Evolutionary conservation across 192 early-diverging fungal species (phyloP).

Genomic region (Chytriomyces hyalinus): DNA sequence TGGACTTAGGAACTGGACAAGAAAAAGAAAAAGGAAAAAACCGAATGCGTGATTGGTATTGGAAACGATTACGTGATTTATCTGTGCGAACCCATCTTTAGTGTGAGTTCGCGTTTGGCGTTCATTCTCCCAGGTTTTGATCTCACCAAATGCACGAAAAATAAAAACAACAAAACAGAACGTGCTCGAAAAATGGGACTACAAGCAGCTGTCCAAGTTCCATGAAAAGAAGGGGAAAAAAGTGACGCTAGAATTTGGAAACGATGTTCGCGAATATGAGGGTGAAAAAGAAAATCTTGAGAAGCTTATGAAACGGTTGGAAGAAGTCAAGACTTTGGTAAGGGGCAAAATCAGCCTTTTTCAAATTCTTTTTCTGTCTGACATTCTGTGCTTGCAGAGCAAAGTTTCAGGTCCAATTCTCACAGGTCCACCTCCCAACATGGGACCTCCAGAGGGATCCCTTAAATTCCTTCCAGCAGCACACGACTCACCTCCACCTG

Average conservation of each 20-base stretch:
- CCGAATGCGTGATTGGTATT: conserved; percentile 52
- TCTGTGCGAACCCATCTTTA: conserved; percentile 42
- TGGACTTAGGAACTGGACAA: conserved; percentile 53
- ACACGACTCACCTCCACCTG: conserved; percentile 4
- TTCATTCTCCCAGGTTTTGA: neutral
- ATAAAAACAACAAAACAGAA: conserved; percentile 20
- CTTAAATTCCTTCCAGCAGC: conserved; percentile 5
- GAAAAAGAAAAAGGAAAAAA: conserved; percentile 63
- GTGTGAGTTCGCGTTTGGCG: conserved; percentile 5
- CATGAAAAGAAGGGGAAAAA: conserved; percentile 60
- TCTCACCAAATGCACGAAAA: neutral
- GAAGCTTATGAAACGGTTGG: conserved; percentile 34
- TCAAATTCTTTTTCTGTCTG: conserved; percentile 1
- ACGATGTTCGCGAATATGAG: conserved; percentile 54
- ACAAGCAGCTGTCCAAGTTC: conserved; percentile 40
- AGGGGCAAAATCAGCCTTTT: neutral
- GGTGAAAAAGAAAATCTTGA: conserved; percentile 57
- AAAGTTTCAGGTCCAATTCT: conserved; percentile 47
- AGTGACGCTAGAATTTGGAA: conserved; percentile 49
- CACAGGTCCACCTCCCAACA: conserved; percentile 39
- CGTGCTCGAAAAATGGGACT: conserved; percentile 50
- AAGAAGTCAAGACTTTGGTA: conserved; percentile 47
- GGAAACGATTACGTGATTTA: conserved; percentile 54
- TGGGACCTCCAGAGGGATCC: conserved; percentile 34
- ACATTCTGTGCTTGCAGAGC: conserved; percentile 31